These are phyloP conservation scores for Tuber aestivum DNA, from an alignment of 495 filamentous ascomycete species.

Conservation along the genomic window DNA sequence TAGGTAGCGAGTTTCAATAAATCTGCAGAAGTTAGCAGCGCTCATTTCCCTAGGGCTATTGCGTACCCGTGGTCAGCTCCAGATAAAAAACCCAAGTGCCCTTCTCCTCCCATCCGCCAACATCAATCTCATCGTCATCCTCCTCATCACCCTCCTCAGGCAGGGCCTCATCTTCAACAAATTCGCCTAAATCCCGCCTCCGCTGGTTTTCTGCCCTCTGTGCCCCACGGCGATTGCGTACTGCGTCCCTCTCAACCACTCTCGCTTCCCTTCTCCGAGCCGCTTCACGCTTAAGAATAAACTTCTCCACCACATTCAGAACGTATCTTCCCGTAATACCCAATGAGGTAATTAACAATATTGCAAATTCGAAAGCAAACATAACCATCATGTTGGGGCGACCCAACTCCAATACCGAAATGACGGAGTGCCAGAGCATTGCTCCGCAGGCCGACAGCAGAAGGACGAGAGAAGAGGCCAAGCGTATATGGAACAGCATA, in stretches of 20 bases:
- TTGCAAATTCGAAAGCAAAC: conserved; percentile 96
- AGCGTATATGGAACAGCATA: conserved; percentile 75
- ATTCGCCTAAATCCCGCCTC: conserved; percentile 46
- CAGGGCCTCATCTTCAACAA: conserved; percentile 45
- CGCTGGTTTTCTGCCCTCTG: conserved; percentile 48
- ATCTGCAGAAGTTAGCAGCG: conserved; percentile 50
- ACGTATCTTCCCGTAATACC: conserved; percentile 73
- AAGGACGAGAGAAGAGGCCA: conserved; percentile 69
- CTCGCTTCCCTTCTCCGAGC: conserved; percentile 58
- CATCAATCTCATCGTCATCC: conserved; percentile 88
- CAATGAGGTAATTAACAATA: conserved; percentile 69
- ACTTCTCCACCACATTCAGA: conserved; percentile 71
- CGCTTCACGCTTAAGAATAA: conserved; percentile 61
- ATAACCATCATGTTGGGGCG: conserved; percentile 98
- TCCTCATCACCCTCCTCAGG: conserved; percentile 61
- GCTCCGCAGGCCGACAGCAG: conserved; percentile 69
- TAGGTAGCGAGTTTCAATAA: conserved; percentile 87
- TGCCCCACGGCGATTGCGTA: conserved; percentile 57
- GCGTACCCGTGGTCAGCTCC: conserved; percentile 69
- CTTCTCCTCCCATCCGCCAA: conserved; percentile 95
- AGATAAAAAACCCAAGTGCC: conserved; percentile 87
- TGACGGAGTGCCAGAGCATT: conserved; percentile 72
- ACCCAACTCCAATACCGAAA: conserved; percentile 74
- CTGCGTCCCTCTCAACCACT: conserved; percentile 56
- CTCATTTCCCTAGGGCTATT: neutral